These are phyloP conservation scores for Echria macrotheca DNA, from an alignment of 495 filamentous ascomycete species.

Conservation along the genomic window DNA sequence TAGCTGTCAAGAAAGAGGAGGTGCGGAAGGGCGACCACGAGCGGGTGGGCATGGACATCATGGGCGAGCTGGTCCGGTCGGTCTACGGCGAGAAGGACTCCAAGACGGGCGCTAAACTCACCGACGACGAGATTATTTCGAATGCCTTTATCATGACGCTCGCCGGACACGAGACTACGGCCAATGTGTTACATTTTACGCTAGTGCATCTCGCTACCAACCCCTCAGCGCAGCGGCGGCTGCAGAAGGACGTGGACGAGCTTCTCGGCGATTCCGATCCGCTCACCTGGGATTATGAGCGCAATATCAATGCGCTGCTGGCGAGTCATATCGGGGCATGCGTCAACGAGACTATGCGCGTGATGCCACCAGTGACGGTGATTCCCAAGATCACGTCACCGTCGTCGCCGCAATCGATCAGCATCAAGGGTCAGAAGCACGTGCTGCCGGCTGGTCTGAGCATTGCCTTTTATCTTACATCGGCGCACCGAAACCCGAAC, in stretches of 20 bases:
- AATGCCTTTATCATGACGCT: constrained; percentile 69
- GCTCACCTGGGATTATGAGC: constrained; percentile 58
- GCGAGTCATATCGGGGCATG: constrained; percentile 59
- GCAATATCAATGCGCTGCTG: constrained; percentile 49
- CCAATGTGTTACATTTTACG: constrained; percentile 60
- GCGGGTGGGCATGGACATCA: constrained; percentile 57
- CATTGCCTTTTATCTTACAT: constrained; percentile 43
- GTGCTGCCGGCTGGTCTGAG: constrained; percentile 43
- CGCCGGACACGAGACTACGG: constrained; percentile 69
- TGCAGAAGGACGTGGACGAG: constrained; percentile 58
- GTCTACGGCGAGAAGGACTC: constrained; percentile 29
- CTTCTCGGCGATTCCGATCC: constrained; percentile 48
- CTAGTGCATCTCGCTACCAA: constrained; percentile 57
- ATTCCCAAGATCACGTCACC: constrained; percentile 54
- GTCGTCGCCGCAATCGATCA: constrained; percentile 46
- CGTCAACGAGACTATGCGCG: constrained; percentile 62
- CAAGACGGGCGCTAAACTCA: constrained; percentile 29
- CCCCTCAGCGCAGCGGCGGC: constrained; percentile 47
- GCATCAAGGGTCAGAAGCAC: constrained; percentile 43
- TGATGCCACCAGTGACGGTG: constrained; percentile 54
- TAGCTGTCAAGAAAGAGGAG: constrained; percentile 48
- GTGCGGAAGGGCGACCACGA: constrained; percentile 38
- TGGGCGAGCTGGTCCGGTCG: constrained; percentile 51
- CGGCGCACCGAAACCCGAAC: constrained; percentile 55
- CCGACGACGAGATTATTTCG: constrained; percentile 57